These are phyloP conservation scores for Chlamydomonas reinhardtii DNA, from an alignment of 163 green algal species.

Conservation along the genomic window DNA sequence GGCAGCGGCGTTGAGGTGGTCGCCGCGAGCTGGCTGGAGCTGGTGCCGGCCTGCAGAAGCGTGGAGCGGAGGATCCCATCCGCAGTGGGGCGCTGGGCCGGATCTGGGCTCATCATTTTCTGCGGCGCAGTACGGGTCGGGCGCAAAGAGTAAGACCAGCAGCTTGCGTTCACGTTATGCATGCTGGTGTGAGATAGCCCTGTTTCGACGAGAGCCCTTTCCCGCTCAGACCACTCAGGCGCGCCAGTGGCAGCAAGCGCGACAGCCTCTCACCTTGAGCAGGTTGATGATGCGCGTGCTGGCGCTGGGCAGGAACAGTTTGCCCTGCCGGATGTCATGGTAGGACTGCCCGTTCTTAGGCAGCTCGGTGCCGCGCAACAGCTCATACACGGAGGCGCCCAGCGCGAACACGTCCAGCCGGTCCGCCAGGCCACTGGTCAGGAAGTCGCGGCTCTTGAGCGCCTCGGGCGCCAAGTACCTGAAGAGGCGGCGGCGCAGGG, in stretches of 20 bases:
- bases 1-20: background rate
- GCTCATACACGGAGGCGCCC: constrained; percentile 84
- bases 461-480: constrained; percentile 88
- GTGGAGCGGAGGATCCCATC: constrained; percentile 46
- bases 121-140: constrained; percentile 1
- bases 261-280: constrained; percentile 63
- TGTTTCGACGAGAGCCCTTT: too few relatives aligned
- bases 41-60: background rate
- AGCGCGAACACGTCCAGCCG: constrained; percentile 93
- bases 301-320: constrained; percentile 47
- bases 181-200: too few relatives aligned
- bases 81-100: constrained; percentile 53
- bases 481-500: background rate
- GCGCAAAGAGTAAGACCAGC: background rate
- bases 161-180: too few relatives aligned
- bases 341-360: constrained; percentile 61
- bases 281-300: constrained; percentile 48
- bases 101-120: constrained; percentile 61
- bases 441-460: constrained; percentile 71
- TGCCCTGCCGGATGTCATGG: constrained; percentile 49
- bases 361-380: constrained; percentile 73
- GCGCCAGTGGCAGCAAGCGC: too few relatives aligned
- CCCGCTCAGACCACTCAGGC: too few relatives aligned
- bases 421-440: constrained; percentile 64
- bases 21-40: background rate